Percentiles rank a stretch among this genome's conserved stretches.
phyloP scores from a whole-genome alignment of 257 asterid genomes.

The Nicotiana knightiana region DNA sequence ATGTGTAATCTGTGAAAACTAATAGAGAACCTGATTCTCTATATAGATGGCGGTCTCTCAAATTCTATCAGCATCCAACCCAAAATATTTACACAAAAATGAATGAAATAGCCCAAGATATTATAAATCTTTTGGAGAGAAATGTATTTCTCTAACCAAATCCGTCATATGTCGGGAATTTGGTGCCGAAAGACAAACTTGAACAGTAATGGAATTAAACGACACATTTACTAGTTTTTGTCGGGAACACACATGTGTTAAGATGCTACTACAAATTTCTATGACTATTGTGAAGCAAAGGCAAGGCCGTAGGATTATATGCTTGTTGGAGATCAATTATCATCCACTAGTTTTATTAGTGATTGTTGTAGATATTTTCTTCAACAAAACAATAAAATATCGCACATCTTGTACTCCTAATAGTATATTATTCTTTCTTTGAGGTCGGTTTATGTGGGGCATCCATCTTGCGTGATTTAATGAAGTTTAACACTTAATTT shows the following conservation, averaged over 20 bases:
- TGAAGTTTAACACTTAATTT: not conserved
- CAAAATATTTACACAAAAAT: too few relatives aligned
- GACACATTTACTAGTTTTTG: too few relatives aligned
- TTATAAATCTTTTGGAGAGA: too few relatives aligned
- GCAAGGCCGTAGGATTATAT: not conserved
- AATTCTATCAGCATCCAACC: too few relatives aligned
- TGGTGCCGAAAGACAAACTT: not conserved
- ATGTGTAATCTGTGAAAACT: too few relatives aligned
- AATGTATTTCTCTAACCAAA: too few relatives aligned
- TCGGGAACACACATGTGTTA: not conserved
- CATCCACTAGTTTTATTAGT: not conserved
- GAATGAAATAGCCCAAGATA: too few relatives aligned
- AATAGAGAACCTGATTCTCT: too few relatives aligned
- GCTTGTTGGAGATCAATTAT: not conserved
- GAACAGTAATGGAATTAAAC: not conserved
- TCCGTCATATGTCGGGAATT: too few relatives aligned
- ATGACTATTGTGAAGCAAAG: not conserved
- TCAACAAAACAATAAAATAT: not conserved
- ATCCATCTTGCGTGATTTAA: constrained; percentile 1
- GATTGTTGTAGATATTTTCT: not conserved
- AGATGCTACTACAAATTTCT: not conserved
- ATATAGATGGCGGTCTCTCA: too few relatives aligned
- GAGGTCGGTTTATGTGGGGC: not conserved
- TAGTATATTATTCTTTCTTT: not conserved
- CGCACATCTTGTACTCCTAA: not conserved